These are phyloP conservation scores for Asclepias syriaca DNA, from an alignment of 257 asterid genomes.

Conservation along the genomic window DNA sequence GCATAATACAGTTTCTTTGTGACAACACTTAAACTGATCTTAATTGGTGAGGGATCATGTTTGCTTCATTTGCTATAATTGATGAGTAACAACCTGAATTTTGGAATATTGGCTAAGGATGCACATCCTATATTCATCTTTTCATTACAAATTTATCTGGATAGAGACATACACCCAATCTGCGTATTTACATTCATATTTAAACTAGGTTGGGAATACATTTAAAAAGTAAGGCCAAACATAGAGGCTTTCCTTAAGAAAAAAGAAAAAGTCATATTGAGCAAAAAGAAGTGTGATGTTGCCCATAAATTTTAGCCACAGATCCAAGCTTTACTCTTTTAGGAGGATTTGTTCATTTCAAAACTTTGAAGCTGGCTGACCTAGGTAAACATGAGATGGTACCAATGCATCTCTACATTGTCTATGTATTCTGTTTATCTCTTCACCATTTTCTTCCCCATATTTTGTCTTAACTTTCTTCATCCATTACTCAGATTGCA, in stretches of 20 bases:
- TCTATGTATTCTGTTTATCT: not conserved
- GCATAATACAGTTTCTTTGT: not conserved
- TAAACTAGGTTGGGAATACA: too few relatives aligned
- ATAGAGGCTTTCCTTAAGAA: too few relatives aligned
- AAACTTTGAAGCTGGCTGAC: not conserved
- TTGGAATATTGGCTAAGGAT: not conserved
- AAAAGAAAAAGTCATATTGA: too few relatives aligned
- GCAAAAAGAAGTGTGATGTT: not conserved
- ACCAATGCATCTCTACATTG: not conserved
- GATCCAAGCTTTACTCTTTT: not conserved
- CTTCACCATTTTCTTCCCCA: not conserved
- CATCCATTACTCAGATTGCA: not conserved
- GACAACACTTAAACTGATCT: not conserved
- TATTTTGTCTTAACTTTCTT: not conserved
- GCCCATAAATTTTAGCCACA: not conserved
- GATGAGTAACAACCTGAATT: not conserved
- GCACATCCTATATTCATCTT: too few relatives aligned
- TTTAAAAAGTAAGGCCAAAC: too few relatives aligned
- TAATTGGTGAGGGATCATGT: not conserved
- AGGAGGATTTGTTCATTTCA: not conserved
- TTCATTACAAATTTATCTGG: too few relatives aligned
- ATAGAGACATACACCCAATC: too few relatives aligned
- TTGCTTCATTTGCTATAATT: not conserved
- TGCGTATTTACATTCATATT: too few relatives aligned
- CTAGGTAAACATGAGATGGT: not conserved